Base-by-base conservation (phyloP, 192 early-diverging fungal species). In the Entomortierella beljakovae region DNA sequence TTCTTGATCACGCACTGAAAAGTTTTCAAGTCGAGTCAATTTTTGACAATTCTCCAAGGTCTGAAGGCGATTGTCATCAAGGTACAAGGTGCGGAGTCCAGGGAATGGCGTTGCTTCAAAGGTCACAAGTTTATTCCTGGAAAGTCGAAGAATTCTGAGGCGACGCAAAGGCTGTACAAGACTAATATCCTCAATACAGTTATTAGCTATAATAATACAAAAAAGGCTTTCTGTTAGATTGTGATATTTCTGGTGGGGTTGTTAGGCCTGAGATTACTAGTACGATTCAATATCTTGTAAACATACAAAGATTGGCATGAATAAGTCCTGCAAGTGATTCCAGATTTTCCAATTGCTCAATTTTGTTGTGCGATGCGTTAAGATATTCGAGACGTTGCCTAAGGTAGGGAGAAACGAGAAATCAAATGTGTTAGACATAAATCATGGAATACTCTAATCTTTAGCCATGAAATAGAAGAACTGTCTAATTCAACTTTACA, bases 1-100 rank as follows among this genome's bases (percentile, higher is more conserved):
- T 13, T 83, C 81, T 63, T 86, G 85, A 42, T 86, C 82, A 57
- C 85, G 68, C 13, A 72, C 58, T 4, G 85, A 86, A 29, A 86
- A 80, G 23, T 65, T 81, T 25, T 81, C 75, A 22, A 86, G 59
- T 0, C 73, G 63, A 13, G 68, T 55, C 34, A 84, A 55, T 2
- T 51, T 62, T n/a, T 70, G 73, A 23, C 83, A 63, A 34, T 80
- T 81, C 55, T 77, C 73, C 1, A 86, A 53, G 0, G 68, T 40
- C 22, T 76, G 56, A 15, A 86, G 69, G 18, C 75, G 76, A 61
- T 86, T 86, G 46, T 80, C 77, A 42, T 86, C 85, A 22, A 86
- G 52, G 57, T 84, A 86, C 3, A 86, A 54, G 1, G 81, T 80
- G 0, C 81, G 68, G 0, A 83, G 61, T 2, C 76, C 69, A n/a